Percentiles rank a stretch among this genome's conserved stretches.
These are phyloP conservation scores for Penicillium sp. DNA, from an alignment of 2,329 filamentous ascomycete species.

Conservation along the genomic window DNA sequence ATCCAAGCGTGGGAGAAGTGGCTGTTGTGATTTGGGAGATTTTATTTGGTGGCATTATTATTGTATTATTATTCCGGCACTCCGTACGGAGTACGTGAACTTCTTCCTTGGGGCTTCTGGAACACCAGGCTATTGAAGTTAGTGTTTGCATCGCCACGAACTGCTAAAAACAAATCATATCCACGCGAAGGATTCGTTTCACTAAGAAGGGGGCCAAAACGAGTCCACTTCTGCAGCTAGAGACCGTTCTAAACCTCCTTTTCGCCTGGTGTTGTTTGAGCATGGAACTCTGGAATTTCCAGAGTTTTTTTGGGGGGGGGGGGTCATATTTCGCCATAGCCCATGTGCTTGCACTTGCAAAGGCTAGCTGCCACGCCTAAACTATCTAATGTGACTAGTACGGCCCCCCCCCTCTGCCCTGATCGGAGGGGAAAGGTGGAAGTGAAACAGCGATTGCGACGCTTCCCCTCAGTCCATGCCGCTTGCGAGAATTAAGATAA, in stretches of 20 bases:
- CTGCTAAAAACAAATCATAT: not conserved
- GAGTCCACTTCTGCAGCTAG: conserved; percentile 6
- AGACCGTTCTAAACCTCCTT: not conserved
- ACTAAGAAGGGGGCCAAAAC: not conserved
- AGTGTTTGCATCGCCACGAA: conserved; percentile 1
- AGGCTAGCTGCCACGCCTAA: conserved; percentile 5
- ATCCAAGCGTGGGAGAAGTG: not conserved
- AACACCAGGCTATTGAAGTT: not conserved
- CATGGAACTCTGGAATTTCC: too few relatives aligned
- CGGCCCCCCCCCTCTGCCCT: not conserved
- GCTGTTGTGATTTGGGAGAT: not conserved
- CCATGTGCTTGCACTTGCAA: not conserved
- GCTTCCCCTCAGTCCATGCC: conserved; percentile 11
- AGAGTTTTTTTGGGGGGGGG: not conserved
- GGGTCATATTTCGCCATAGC: not conserved
- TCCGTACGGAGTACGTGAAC: not conserved
- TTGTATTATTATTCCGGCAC: too few relatives aligned
- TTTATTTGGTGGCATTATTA: too few relatives aligned
- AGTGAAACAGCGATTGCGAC: conserved; percentile 32
- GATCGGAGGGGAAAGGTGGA: not conserved
- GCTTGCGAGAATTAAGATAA: conserved; percentile 7
- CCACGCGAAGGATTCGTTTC: not conserved
- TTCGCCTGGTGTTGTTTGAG: not conserved
- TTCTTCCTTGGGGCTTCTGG: not conserved
- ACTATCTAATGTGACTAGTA: conserved; percentile 7